These are phyloP conservation scores for Cutaneotrichosporon sp. DNA, from an alignment of 1,284 basidiomycete species.

Conservation along the genomic window DNA sequence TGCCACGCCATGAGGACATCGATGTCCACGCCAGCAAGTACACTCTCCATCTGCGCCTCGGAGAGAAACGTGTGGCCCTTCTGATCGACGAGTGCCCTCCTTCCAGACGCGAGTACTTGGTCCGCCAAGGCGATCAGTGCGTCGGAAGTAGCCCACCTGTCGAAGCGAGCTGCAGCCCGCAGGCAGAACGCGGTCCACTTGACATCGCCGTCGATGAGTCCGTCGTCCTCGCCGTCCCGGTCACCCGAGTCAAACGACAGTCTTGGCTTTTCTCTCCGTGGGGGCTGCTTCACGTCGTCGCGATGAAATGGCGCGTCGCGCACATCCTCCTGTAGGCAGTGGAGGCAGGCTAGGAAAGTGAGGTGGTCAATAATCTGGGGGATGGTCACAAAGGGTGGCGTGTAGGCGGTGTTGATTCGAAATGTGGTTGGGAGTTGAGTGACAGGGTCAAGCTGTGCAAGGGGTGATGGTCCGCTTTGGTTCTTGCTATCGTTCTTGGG, in stretches of 20 bases:
- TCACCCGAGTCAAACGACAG: not conserved
- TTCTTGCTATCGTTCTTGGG: not conserved
- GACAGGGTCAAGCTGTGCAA: conserved; percentile 10
- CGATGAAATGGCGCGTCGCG: conserved; percentile 3
- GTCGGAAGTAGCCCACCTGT: conserved; percentile 7
- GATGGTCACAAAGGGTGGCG: conserved; percentile 13
- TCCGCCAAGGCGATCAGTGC: not conserved
- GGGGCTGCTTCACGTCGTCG: not conserved
- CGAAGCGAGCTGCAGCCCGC: conserved; percentile 13
- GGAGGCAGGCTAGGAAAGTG: conserved; percentile 22
- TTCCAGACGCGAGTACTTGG: not conserved
- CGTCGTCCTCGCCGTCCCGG: not conserved
- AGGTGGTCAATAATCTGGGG: conserved; percentile 26
- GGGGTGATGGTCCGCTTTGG: not conserved
- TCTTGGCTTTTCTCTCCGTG: not conserved
- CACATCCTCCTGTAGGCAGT: conserved; percentile 17
- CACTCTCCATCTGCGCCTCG: not conserved
- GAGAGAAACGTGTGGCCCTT: not conserved
- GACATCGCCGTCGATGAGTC: conserved; percentile 7
- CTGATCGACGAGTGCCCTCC: not conserved
- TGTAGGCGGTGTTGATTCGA: conserved; percentile 9
- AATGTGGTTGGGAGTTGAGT: conserved; percentile 22
- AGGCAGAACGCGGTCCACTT: conserved; percentile 22
- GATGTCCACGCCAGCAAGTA: conserved; percentile 14
- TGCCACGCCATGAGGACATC: conserved; percentile 39